Base-by-base conservation (phyloP, 768 basidiomycete genomes). In the Suillus subalutaceus region DNA sequence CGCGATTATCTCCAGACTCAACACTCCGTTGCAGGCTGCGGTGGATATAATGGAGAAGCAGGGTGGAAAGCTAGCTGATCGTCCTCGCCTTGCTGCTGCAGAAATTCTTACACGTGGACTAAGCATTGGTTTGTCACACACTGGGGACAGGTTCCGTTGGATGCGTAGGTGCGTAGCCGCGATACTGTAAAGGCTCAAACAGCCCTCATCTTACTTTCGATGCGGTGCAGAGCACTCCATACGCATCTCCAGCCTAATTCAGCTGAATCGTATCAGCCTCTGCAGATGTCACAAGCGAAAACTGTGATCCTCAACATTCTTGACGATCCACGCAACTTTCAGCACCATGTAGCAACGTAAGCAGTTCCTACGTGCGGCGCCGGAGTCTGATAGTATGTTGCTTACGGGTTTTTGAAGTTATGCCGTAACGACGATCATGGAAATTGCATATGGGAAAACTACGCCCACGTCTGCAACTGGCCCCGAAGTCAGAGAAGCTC, bases 31-130 rank as follows among this genome's bases (percentile, higher is more conserved):
- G 16, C n/a, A 65, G 64, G 57, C 30, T 3, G 64, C 38, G 13
- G 77, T 85, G 1, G 84, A 86, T 6, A 82, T 87, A 62, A 83
- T 87, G 84, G 85, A 87, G 72, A 83, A 83, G 65, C 83, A 86
- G 68, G 85, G 85, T 0, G 82, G 82, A 1, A 68, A 75, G 1
- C 73, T 69, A 8, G 50, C 50, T 52, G 50, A 30, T 53, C 26
- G 52, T 18, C 52, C 52, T 30, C 30, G 1, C 26, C 3, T 53
- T 16, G 7, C 7, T 30, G 26, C 48, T 50, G 23, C 2, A 15
- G 12, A 50, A 50, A 50, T 50, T 3, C 12, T 26, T 7, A 15
- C 23, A 5, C 5, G 23, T 23, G 48, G 13, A 50, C 23, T 50
- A 10, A 3, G 5, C 12, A 13, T 26, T 13, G 48, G 2, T 50